Conservation (phyloP, 2,329 filamentous ascomycete species). For the Clonostachys solani region DNA sequence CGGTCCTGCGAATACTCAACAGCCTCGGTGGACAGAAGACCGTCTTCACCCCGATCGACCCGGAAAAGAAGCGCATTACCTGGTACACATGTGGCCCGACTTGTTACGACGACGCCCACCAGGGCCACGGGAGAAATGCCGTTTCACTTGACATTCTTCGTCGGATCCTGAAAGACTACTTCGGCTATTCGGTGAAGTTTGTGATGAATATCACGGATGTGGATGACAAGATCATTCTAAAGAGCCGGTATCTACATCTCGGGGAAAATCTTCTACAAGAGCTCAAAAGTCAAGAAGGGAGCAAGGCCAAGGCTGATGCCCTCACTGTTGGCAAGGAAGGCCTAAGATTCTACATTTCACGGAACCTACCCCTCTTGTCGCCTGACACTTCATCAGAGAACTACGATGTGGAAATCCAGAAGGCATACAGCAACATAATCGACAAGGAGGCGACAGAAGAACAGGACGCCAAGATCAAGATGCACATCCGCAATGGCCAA, state of each 20-base stretch:
- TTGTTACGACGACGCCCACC: constrained; percentile 67
- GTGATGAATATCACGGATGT: constrained; percentile 82
- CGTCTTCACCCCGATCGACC: constrained; percentile 49
- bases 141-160: constrained; percentile 77
- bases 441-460: neutral
- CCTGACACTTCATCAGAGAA: neutral
- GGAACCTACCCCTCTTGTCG: neutral
- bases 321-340: neutral
- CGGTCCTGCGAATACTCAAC: constrained; percentile 30
- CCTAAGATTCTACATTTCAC: neutral
- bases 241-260: constrained; percentile 59
- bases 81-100: constrained; percentile 62
- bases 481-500: too few relatives aligned
- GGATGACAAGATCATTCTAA: constrained; percentile 55
- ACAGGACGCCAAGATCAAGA: neutral
- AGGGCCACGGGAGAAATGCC: constrained; percentile 76
- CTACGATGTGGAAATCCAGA: neutral
- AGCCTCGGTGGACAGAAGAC: constrained; percentile 60
- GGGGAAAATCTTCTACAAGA: too few relatives aligned
- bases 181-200: constrained; percentile 69
- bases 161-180: constrained; percentile 70
- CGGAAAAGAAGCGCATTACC: neutral
- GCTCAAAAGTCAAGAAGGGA: too few relatives aligned
- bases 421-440: neutral
- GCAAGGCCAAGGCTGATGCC: too few relatives aligned